Evolutionary conservation across 345 rosid species (phyloP), one percentile per base, ranked within the genome.

Genomic region (Triadica sebifera): DNA sequence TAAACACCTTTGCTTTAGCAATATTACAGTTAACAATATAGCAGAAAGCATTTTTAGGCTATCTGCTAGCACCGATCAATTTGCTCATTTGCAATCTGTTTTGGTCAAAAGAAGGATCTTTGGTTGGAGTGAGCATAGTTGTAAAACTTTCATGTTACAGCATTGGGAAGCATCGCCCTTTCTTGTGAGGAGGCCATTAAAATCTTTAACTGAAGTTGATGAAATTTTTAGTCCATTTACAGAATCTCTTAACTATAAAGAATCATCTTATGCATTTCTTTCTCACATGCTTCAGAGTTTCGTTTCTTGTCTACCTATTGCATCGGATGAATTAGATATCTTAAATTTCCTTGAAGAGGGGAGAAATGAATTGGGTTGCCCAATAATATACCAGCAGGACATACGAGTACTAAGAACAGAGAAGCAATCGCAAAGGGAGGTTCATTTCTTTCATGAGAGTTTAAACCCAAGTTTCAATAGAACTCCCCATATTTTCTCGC

Each of bases 31-130:
- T 38, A 82, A 74, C 43, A 70, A 68, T 74, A 71, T 89, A 73
- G 89, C 90, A 9, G 87, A 89, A 78, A 65, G 90, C 80, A 75
- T 84, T 74, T 89, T 87, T 77, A 83, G 86, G 81, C 85, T 89
- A 53, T 80, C 87, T 38, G 74, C 82, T 15, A 83, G 34, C 52
- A 50, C 17, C 11, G 22, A 58, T 39, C 75, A 80, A 65, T 43
- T 62, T 63, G 29, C 72, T 66, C 20, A 65, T 63, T 69, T 80
- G 65, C 63, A 77, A 8, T 49, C 47, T 75, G 78, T 70, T 53
- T 59, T 47, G n/a, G 65, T 82, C 45, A 66, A 67, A 71, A 79
- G 83, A 25, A 73, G 74, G 34, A 79, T 87, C 37, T 88, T 88
- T 74, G 79, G 83, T 59, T 65, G n/a, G 61, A 63, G 49, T 16